Percentiles rank a stretch among this genome's conserved stretches.
phyloP scores from a whole-genome alignment of 768 basidiomycete species.

The Lactarius evosmus region DNA sequence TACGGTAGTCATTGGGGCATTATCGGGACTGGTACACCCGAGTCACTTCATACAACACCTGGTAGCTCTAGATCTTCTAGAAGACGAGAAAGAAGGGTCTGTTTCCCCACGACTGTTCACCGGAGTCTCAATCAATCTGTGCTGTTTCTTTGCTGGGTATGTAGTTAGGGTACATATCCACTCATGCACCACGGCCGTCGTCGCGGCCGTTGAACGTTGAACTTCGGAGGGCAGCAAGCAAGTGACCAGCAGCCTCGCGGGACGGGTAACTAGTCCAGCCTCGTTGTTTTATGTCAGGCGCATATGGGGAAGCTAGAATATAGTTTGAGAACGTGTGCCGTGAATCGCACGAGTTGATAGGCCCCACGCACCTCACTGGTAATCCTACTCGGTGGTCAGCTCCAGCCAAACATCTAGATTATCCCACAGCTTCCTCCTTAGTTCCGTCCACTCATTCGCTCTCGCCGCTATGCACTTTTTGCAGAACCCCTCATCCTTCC shows the following conservation, averaged over 20 bases:
- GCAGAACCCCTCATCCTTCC: constrained; percentile 37
- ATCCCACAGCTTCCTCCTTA: constrained; percentile 23
- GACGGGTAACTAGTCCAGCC: neutral
- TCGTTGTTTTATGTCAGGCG: neutral
- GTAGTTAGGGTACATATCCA: no score
- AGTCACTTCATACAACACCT: neutral
- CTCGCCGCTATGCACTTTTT: constrained; percentile 35
- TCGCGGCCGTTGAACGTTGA: neutral
- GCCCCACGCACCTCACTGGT: neutral
- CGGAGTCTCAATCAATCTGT: neutral
- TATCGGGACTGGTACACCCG: neutral
- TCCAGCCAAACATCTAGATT: constrained; percentile 25
- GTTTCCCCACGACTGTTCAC: neutral
- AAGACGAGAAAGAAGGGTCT: neutral
- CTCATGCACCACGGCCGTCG: neutral
- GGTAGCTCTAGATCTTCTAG: neutral
- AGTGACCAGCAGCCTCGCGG: neutral
- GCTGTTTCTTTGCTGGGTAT: neutral
- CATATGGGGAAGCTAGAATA: neutral
- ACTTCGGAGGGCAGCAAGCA: neutral
- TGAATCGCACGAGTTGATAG: neutral
- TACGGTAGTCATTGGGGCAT: no score
- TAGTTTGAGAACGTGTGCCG: neutral
- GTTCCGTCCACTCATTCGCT: constrained; percentile 33
- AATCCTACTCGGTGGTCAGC: neutral